Evolutionary conservation across 2,329 filamentous ascomycete species (phyloP), one percentile per base, ranked within the genome.

Genomic region (Ophiostoma pallidulum): DNA sequence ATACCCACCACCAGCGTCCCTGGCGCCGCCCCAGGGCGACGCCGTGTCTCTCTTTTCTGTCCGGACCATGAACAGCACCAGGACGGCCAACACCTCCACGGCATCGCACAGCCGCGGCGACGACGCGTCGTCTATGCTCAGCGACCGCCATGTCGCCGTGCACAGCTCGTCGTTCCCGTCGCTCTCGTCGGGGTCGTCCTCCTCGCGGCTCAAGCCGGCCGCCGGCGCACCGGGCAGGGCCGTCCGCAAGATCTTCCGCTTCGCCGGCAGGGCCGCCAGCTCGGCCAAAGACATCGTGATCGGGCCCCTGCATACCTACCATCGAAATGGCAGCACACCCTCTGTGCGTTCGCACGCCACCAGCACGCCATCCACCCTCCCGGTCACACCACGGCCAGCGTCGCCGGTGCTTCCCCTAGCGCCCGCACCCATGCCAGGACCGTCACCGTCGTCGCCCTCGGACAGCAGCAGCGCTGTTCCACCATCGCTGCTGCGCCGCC

Each of bases 271-370:
- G 36, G 48, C 43, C 8, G 45, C 32, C 41, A 46, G 39, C 39
- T 45, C 48, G 8, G 42, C 33, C 26, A 49, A 38, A n/a, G 43
- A 26, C 16, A 36, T 20, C 19, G 20, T 46, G 19, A 33, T 24
- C 8, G 35, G 26, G 8, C 43, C 35, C 14, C 35, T 39, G 4
- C 35, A 45, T 31, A 9, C 28, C 9, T 20, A 12, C 16, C 32
- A 31, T 14, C 46, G n/a, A 31, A 41, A 45, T 20, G 29, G 14
- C 32, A 45, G 45, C 45, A 8, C 36, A 12, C 12, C 43, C 1
- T 47, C 41, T 10, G 40, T 49, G 22, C 24, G 44, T 3, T 45
- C 52, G 7, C 57, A 60, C 4, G 58, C 58, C 0, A 48, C 29
- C 26, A 26, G 19, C 9, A 18, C 40, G 4, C 40, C 45, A 8